Conservation (phyloP, 495 filamentous ascomycete genomes). For the Tuber microsphaerosporum region DNA sequence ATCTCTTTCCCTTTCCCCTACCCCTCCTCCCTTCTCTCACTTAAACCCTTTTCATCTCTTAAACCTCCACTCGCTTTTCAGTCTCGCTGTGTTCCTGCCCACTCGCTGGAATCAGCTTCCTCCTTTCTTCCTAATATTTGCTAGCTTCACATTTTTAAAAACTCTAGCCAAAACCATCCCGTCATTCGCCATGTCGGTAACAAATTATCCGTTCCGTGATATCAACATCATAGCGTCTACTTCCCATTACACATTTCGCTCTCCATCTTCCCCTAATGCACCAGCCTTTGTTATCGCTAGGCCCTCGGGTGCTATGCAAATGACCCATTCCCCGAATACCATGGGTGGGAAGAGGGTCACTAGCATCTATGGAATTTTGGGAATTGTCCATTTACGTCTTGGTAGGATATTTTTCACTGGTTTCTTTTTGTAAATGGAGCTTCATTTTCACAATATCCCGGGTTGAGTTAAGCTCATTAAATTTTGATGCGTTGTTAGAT, state of each 20-base stretch:
- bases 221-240: constrained; percentile 89
- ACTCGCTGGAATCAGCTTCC: constrained; percentile 2
- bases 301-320: constrained; percentile 81
- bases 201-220: constrained; percentile 77
- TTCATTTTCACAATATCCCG: background rate
- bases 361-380: constrained; percentile 88
- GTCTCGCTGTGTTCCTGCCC: background rate
- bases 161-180: background rate
- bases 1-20: background rate
- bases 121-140: background rate
- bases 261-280: constrained; percentile 81
- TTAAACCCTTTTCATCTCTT: background rate
- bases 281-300: constrained; percentile 81
- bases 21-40: constrained; percentile 8
- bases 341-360: constrained; percentile 63
- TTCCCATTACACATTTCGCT: constrained; percentile 92
- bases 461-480: background rate
- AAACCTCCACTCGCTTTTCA: constrained; percentile 3
- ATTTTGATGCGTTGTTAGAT: constrained; percentile 51
- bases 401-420: constrained; percentile 50
- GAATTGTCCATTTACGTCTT: constrained; percentile 79
- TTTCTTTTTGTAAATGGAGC: constrained; percentile 4
- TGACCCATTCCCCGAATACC: constrained; percentile 64
- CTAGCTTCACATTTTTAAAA: constrained; percentile 1
- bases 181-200: constrained; percentile 49